Evolutionary conservation across 2,329 filamentous ascomycete species (phyloP).

Genomic region (Apiospora rasikravindrae): DNA sequence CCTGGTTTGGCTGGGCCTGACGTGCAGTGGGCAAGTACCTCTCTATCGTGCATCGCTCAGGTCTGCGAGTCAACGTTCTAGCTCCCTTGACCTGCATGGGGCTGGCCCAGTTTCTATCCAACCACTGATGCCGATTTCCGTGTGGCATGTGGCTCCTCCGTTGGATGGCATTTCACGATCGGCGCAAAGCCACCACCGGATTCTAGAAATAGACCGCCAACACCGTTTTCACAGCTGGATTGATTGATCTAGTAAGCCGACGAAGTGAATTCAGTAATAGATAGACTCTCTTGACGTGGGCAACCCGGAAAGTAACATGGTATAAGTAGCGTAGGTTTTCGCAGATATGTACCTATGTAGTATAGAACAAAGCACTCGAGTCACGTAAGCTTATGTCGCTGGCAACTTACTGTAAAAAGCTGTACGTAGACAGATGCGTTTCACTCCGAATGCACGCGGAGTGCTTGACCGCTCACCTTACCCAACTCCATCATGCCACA

Average conservation of each 20-base stretch:
- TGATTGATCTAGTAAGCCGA: not conserved
- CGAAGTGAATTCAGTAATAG: not conserved
- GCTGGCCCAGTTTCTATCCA: not conserved
- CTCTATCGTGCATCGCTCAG: conserved; percentile 11
- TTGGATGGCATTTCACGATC: conserved; percentile 1
- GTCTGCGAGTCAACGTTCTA: not conserved
- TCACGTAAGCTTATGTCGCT: not conserved
- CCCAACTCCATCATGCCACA: not conserved
- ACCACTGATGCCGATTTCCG: conserved; percentile 1
- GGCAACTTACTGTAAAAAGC: not conserved
- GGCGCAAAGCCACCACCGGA: not conserved
- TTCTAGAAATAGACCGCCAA: not conserved
- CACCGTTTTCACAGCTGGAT: not conserved
- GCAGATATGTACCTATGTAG: not conserved
- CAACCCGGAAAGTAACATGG: not conserved
- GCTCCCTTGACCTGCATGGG: not conserved
- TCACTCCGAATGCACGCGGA: not conserved
- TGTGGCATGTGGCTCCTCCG: not conserved
- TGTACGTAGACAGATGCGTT: not conserved
- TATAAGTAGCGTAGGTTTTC: not conserved
- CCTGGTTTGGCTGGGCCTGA: not conserved
- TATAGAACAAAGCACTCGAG: not conserved
- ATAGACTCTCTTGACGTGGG: not conserved
- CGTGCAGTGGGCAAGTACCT: not conserved
- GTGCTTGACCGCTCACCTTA: not conserved